phyloP scores from a whole-genome alignment of 2,329 filamentous ascomycete genomes.

The Penicillium brasilianum region DNA sequence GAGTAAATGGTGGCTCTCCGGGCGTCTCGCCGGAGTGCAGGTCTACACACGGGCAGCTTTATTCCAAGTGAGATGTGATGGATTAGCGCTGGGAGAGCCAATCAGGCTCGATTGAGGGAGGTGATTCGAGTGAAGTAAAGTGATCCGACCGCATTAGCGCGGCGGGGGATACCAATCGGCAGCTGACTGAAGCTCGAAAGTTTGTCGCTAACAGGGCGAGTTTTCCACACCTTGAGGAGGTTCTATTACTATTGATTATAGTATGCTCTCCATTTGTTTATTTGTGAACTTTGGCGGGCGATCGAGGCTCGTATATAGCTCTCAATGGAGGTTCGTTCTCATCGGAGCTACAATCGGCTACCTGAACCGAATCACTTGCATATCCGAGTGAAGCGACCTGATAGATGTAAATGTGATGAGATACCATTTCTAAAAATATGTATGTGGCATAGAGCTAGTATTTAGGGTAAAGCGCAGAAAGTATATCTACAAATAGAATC shows the following conservation, averaged over 20 bases:
- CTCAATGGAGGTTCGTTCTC: not conserved
- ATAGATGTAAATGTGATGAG: not conserved
- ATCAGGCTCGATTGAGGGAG: slow-evolving; percentile 21
- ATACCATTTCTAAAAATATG: not conserved
- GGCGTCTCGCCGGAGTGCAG: slow-evolving; percentile 18
- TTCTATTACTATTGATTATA: not conserved
- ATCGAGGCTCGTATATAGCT: not conserved
- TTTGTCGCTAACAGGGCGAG: slow-evolving; percentile 9
- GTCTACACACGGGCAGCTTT: not conserved
- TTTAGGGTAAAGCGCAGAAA: not conserved
- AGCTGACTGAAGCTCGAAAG: not conserved
- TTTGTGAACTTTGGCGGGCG: not conserved
- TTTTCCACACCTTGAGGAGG: not conserved
- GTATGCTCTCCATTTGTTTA: not conserved
- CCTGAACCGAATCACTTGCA: not conserved
- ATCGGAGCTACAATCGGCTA: not conserved
- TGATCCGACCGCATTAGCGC: slow-evolving; percentile 33
- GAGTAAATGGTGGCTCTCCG: not conserved
- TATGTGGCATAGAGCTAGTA: not conserved
- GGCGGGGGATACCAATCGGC: slow-evolving; percentile 11
- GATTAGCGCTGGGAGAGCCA: slow-evolving; percentile 26
- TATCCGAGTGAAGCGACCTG: not conserved
- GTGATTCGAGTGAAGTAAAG: slow-evolving; percentile 21
- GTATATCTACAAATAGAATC: not conserved
- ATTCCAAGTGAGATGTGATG: slow-evolving; percentile 26